These are phyloP conservation scores for Breviolum minutum DNA, from an alignment of 73 alveolate species.

Conservation along the genomic window DNA sequence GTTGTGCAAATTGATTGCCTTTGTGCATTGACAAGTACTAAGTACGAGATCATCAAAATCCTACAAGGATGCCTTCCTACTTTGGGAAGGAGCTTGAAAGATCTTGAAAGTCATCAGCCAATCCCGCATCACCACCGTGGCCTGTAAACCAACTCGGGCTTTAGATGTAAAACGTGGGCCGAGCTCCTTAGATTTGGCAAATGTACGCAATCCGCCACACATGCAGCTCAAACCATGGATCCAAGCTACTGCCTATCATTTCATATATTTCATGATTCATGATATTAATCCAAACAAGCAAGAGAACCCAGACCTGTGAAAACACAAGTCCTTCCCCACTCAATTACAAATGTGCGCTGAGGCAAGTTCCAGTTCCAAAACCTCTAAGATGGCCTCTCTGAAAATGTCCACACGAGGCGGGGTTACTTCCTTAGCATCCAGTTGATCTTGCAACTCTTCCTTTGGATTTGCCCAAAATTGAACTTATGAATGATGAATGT, in stretches of 20 bases:
- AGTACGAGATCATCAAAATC: neutral
- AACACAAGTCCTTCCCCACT: neutral
- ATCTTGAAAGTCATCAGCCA: neutral
- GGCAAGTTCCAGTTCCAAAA: conserved; percentile 33
- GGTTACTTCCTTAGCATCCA: conserved; percentile 52
- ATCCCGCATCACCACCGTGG: neutral
- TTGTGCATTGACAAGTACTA: neutral
- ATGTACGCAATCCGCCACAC: neutral
- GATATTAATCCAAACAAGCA: neutral
- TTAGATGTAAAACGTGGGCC: conserved; percentile 65
- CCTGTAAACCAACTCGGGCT: conserved; percentile 43
- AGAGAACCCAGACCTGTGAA: neutral
- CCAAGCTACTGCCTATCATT: neutral
- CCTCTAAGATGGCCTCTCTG: conserved; percentile 75
- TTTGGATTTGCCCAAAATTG: neutral
- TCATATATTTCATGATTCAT: neutral
- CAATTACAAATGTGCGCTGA: neutral
- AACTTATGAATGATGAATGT: too few relatives aligned
- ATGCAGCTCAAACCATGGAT: neutral
- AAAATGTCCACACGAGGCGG: conserved; percentile 84
- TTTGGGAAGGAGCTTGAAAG: neutral
- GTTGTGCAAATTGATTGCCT: too few relatives aligned
- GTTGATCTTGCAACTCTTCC: neutral
- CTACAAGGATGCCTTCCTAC: neutral
- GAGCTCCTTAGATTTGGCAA: neutral